A percentile compares a stretch with the other conserved stretches of the same genome.
Conservation (phyloP, 768 basidiomycete species). For the Trametes gibbosa region DNA sequence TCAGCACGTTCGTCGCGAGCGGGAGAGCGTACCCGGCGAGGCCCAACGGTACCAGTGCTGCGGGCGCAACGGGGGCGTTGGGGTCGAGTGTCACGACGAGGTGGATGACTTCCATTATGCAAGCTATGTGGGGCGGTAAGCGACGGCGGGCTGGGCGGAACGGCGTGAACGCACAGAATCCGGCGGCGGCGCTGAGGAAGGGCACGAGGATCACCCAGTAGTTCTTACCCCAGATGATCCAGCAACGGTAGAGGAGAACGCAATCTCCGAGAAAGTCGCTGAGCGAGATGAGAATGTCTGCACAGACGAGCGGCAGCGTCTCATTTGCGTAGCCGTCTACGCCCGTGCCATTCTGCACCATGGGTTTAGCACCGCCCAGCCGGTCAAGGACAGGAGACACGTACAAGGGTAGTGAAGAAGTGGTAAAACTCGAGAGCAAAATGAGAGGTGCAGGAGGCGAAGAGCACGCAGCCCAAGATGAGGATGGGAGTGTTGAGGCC, state of each 20-base stretch:
- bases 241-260: slow-evolving; percentile 13
- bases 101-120: slow-evolving; percentile 29
- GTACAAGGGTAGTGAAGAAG: slow-evolving; percentile 33
- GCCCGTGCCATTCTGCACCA: slow-evolving; percentile 18
- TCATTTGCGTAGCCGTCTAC: slow-evolving; percentile 31
- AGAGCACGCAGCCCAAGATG: slow-evolving; percentile 31
- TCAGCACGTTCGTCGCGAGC: slow-evolving; percentile 40
- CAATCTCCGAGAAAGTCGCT: slow-evolving; percentile 9
- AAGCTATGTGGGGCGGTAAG: slow-evolving; percentile 23
- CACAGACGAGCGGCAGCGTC: slow-evolving; percentile 31
- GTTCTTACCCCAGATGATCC: slow-evolving; percentile 12
- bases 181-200: slow-evolving; percentile 2
- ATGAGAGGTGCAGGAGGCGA: slow-evolving; percentile 33
- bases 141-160: not conserved
- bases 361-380: too few relatives aligned
- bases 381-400: slow-evolving; percentile 7
- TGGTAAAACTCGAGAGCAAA: slow-evolving; percentile 37
- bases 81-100: slow-evolving; percentile 26
- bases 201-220: slow-evolving; percentile 9
- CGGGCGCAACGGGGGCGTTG: slow-evolving; percentile 33
- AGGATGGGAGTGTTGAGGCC: slow-evolving; percentile 28
- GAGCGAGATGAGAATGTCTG: slow-evolving; percentile 16
- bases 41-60: slow-evolving; percentile 34
- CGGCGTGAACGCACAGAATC: slow-evolving; percentile 5
- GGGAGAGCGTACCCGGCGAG: slow-evolving; percentile 38